These are phyloP conservation scores for Chlorella ohadii DNA, from an alignment of 139 green algal species.

Conservation along the genomic window DNA sequence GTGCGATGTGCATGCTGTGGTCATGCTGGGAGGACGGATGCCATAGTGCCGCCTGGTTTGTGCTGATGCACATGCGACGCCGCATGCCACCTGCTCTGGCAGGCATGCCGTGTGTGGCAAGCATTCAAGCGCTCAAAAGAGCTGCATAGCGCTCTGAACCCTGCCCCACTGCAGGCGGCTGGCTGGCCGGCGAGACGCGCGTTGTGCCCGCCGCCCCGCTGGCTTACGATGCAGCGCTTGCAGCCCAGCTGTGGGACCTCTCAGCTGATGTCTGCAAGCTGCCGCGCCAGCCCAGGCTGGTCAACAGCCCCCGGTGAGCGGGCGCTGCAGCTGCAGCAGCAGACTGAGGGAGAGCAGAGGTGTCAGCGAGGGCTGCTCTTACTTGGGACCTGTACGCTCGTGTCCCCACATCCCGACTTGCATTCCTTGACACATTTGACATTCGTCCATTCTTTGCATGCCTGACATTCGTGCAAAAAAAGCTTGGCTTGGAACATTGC, in stretches of 20 bases:
- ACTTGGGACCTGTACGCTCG: too few species aligned
- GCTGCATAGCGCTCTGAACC: not conserved
- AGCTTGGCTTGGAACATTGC: too few species aligned
- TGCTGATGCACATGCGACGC: too few species aligned
- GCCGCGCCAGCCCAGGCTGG: slow-evolving; percentile 25
- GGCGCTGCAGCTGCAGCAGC: too few species aligned
- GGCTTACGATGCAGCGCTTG: slow-evolving; percentile 65
- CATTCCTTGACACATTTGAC: too few species aligned
- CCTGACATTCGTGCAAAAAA: too few species aligned
- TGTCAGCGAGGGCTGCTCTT: too few species aligned
- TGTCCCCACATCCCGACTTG: too few species aligned
- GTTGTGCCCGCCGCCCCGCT: slow-evolving; percentile 55
- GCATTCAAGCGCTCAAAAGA: not conserved
- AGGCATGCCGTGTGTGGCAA: not conserved
- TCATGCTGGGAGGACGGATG: not conserved
- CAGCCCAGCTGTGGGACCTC: slow-evolving; percentile 67
- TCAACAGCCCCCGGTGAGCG: too few species aligned
- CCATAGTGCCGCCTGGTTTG: not conserved
- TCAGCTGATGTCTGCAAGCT: slow-evolving; percentile 58
- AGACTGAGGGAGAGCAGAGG: too few species aligned
- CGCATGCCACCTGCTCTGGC: not conserved
- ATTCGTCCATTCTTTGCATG: too few species aligned
- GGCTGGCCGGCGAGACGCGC: slow-evolving; percentile 44
- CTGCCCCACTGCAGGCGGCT: not conserved
- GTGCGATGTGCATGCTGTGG: not conserved